These are phyloP conservation scores for Fomitopsis betulina DNA, from an alignment of 1,284 basidiomycete species.

Conservation along the genomic window DNA sequence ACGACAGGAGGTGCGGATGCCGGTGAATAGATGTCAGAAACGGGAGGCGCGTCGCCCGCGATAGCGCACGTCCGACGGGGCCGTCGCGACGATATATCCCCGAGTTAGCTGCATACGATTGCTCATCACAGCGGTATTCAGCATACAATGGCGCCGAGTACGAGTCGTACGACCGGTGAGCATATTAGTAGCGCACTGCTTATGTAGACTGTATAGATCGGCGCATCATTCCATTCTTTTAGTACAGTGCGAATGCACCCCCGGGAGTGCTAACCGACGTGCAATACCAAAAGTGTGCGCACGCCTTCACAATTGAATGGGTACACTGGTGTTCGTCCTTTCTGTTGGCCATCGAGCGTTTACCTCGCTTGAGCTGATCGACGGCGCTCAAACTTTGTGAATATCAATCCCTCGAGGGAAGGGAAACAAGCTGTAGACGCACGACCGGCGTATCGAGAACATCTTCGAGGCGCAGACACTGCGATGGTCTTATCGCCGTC, in stretches of 20 bases:
- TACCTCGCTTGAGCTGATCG: not conserved
- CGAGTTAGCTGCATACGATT: not conserved
- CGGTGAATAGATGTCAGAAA: not conserved
- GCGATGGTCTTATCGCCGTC: not conserved
- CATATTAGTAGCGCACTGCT: not conserved
- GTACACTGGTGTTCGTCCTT: not conserved
- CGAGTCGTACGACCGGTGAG: not conserved
- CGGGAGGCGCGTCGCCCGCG: not conserved
- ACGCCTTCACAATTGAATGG: not conserved
- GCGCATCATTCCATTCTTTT: not conserved
- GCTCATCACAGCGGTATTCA: not conserved
- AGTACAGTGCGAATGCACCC: not conserved
- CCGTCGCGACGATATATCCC: not conserved
- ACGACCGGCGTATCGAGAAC: not conserved
- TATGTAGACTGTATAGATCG: not conserved
- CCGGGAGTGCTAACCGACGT: not conserved
- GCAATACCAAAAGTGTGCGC: not conserved
- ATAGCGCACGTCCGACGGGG: not conserved
- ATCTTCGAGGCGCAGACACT: not conserved
- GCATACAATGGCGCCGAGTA: not conserved
- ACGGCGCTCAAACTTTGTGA: not conserved
- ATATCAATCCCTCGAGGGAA: not conserved
- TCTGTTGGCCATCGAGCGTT: not conserved
- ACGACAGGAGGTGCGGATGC: not conserved
- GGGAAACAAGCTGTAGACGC: not conserved